Conservation (phyloP, 257 asterid species). For the Henckelia pumila region DNA sequence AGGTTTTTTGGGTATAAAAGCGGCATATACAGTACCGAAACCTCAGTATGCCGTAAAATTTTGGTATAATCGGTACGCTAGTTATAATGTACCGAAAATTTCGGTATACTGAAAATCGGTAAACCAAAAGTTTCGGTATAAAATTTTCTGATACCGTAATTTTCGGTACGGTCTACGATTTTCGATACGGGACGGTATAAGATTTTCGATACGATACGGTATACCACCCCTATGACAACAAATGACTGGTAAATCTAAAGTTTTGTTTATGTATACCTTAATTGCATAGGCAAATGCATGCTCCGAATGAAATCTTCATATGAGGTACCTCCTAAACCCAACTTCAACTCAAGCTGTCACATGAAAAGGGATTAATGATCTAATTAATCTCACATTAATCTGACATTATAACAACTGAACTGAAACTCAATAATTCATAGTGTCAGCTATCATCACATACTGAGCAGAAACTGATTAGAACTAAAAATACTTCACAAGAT, state of each 20-base stretch:
- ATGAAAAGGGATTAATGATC: conserved; percentile 25
- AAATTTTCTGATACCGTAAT: too few relatives aligned
- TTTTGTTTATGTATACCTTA: conserved; percentile 50
- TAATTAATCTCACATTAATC: conserved; percentile 6
- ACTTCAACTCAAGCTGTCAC: conserved; percentile 78
- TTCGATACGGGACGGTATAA: too few relatives aligned
- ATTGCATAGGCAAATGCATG: conserved; percentile 82
- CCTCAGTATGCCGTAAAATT: too few relatives aligned
- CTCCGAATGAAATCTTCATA: conserved; percentile 70
- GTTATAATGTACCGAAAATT: too few relatives aligned
- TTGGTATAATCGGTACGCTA: too few relatives aligned
- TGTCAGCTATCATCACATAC: background rate
- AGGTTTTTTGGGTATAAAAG: too few relatives aligned
- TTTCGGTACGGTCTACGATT: too few relatives aligned
- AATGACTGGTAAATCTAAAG: conserved; percentile 1
- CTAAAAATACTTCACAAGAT: background rate
- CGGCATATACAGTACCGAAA: too few relatives aligned
- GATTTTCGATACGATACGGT: too few relatives aligned
- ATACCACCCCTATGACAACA: too few relatives aligned
- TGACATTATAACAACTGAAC: background rate
- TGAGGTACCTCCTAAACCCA: conserved; percentile 90
- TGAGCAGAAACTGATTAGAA: conserved; percentile 2
- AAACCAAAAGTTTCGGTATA: too few relatives aligned
- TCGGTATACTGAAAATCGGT: too few relatives aligned
- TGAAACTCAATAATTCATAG: background rate